Base-by-base conservation (phyloP, 2,329 filamentous ascomycete species). In the Helotiales sp. region DNA sequence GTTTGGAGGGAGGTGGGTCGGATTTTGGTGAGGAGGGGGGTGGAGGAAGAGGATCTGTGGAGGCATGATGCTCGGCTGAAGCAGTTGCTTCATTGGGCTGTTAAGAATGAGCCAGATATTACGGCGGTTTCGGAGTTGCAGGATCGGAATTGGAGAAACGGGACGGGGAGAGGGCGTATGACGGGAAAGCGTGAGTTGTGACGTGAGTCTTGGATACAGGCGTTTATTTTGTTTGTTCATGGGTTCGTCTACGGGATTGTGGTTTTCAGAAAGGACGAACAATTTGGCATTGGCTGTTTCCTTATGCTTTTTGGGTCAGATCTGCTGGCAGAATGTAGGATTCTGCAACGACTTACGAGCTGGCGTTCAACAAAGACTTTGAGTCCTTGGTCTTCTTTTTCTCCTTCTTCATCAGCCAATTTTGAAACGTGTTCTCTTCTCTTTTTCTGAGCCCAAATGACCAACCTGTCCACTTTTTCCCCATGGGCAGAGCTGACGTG, bases 101-200 rank as follows among this genome's bases (percentile, higher is more conserved):
- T 55, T 15, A 52, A 55, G 26, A 63, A 63, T 34, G 61, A 63
- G 24, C 61, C 61, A 20, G 61, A 50, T 26, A 26, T 63, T 15
- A 63, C 61, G 6, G 61, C 49, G 43, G n/a, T 63, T 6, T 6
- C 30, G 22, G 49, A 52, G 49, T 30, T 52, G 49, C 49, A 52
- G 49, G 49, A 52, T 52, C n/a, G 24, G 49, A 52, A 6, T 52
- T 52, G 6, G 49, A 30, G 24, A 30, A n/a, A 15, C 17, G 7
- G 26, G 24, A 28, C 6, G 4, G 4, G 26, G 24, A 13, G 7
- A 15, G 26, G 15, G 13, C 24, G 49, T 52, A 52, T 30, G 24
- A 24, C 17, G 24, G 24, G 49, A 52, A 52, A 26, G 26, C 6
- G 15, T 52, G 17, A 17, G 15, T 26, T 5, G 24, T 30, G 26